Evolutionary conservation across 495 filamentous ascomycete genomes (phyloP), one percentile per base, ranked within the genome.

Genomic region (Lentithecium fluviatile): DNA sequence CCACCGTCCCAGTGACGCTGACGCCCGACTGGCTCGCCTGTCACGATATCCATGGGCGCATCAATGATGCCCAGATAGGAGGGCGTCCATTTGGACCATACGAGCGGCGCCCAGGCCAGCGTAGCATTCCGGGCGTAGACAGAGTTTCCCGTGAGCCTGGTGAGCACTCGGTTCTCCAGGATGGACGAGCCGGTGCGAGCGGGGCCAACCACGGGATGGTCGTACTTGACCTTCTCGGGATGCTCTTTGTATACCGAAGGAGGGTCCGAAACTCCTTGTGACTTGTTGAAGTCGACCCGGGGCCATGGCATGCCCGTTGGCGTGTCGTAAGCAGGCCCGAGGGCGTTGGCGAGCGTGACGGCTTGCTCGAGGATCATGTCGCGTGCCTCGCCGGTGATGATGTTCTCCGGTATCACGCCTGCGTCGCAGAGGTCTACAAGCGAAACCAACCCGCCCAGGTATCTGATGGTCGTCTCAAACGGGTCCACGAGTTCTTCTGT

Each of bases 261-360:
- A 12, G 67, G 61, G 24, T 69, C 69, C 1, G 55, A 49, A 0
- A 43, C 49, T 7, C 69, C 70, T 40, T 55, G 13, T 1, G 58
- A 45, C 0, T 47, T 53, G n/a, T 17, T 61, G 52, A 74, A 72
- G 59, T 74, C 52, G 5, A 74, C 64, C 19, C 58, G 70, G 2
- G 71, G 68, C 65, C 65, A 74, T 19, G 69, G 63, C 60, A 74
- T 62, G 2, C 71, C 71, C 6, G 71, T 68, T 8, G 68, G 65
- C 8, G 68, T 69, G 54, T 69, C 65, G 57, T 66, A 74, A 6
- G 70, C 62, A 17, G 71, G 71, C 0, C 48, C 63, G 12, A 74
- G 68, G 45, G 68, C 59, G 21, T 62, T 48, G 13, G 65, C 70
- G 20, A 74, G 70, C 0, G 56, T 53, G 11, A 68, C 42, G 24